A percentile compares a stretch with the other conserved stretches of the same genome.
These are phyloP conservation scores for Euphorbia lathyris DNA, from an alignment of 345 rosid genomes.

Conservation along the genomic window DNA sequence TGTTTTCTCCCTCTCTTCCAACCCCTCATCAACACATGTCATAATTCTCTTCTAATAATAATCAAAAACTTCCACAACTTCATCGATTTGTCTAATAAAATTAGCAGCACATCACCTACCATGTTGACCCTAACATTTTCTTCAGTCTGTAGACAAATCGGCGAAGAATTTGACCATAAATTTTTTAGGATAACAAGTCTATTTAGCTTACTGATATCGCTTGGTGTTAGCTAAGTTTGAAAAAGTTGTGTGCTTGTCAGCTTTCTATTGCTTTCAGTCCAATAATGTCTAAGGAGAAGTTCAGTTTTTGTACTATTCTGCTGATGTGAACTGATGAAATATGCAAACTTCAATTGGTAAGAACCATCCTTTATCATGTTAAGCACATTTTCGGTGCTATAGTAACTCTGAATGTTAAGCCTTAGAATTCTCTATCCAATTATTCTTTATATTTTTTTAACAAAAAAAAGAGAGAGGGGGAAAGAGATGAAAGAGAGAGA, in stretches of 20 bases:
- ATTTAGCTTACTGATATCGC: slow-evolving; percentile 85
- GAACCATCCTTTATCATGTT: slow-evolving; percentile 65
- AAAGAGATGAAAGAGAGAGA: too few relatives aligned
- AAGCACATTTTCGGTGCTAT: slow-evolving; percentile 38
- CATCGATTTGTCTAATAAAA: slow-evolving; percentile 64
- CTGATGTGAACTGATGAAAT: slow-evolving; percentile 30
- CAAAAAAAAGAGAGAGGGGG: too few relatives aligned
- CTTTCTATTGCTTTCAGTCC: slow-evolving; percentile 22
- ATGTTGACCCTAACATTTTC: slow-evolving; percentile 4
- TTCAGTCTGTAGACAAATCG: slow-evolving; percentile 20
- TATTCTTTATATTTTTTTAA: too few relatives aligned
- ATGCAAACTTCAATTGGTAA: slow-evolving; percentile 49
- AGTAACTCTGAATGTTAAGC: slow-evolving; percentile 42
- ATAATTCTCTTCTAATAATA: slow-evolving; percentile 90
- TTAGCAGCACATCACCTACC: slow-evolving; percentile 38
- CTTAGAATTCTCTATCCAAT: too few relatives aligned
- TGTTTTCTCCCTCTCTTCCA: too few relatives aligned
- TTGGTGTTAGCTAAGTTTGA: slow-evolving; percentile 72
- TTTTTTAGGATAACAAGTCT: slow-evolving; percentile 84
- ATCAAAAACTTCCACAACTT: slow-evolving; percentile 66
- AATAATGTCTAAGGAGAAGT: slow-evolving; percentile 5
- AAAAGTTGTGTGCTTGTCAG: slow-evolving; percentile 44
- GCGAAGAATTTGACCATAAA: slow-evolving; percentile 59
- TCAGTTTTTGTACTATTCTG: slow-evolving; percentile 13
- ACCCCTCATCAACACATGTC: slow-evolving; percentile 84